Base-by-base conservation (phyloP, 306 rosid species). In the Fagus sylvatica region DNA sequence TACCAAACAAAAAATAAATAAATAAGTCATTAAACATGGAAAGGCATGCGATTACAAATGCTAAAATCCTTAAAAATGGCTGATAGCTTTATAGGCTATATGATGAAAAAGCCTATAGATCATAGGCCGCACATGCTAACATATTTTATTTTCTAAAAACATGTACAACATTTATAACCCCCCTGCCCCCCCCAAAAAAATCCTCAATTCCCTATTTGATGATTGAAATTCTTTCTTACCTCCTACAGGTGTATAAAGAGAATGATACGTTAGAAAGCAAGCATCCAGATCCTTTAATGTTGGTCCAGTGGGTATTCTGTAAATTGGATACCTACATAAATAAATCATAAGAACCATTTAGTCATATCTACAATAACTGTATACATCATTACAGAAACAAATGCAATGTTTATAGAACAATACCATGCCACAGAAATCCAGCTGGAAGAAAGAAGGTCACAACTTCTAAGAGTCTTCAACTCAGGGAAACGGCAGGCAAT, bases 381-480 rank as follows among this genome's bases (percentile, higher is more conserved):
- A 67, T 13, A 49, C n/a, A 40, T 28, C 73, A 59, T 72, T 39
- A 16, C 9, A 36, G 30, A 75, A 79, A 68, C 43, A 74, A 73
- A 75, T 22, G 60, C 74, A 82, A 4, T 53, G 67, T 53, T 81
- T 62, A 74, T 80, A 72, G 48, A 70, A 83, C 13, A 55, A 41
- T 94, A 94, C 98, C 98, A 94, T 76, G 98, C 97, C 75, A 94
- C 93, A 76, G 96, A 94, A 82, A 94, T 85, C 98, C 98, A 94
- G 80, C 98, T 94, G 51, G 93, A 71, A 53, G 89, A 15, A 54
- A 84, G 82, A 59, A 94, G 72, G 77, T 94, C 98, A 84, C 96
- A 94, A 82, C 98, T 94, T 83, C 91, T 85, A 32, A 90, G 88
- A 6, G 89, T 85, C 80, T 43, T 79, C 77, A 94, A 84, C 83